Evolutionary conservation across 2,329 filamentous ascomycete species (phyloP).

Genomic region (Fusarium musae): DNA sequence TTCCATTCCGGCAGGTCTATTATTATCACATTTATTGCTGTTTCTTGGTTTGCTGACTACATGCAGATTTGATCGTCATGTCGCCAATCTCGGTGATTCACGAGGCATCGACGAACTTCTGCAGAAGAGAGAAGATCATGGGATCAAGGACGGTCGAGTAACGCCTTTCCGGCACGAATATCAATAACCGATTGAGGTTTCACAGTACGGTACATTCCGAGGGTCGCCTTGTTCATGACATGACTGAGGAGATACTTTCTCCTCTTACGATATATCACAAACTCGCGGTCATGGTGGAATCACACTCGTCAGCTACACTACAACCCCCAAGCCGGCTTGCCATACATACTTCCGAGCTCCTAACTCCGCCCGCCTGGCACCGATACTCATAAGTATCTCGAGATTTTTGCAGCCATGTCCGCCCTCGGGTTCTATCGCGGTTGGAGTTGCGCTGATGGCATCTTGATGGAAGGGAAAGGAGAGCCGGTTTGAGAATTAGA

Average conservation of each 20-base stretch:
- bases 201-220: constrained; percentile 14
- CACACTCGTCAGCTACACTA: constrained; percentile 26
- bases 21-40: constrained; percentile 1
- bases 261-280: constrained; percentile 20
- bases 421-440: constrained; percentile 30
- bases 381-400: constrained; percentile 7
- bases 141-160: background rate
- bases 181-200: constrained; percentile 19
- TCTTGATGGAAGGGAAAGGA: constrained; percentile 1
- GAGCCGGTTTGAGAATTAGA: constrained; percentile 1
- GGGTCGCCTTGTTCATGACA: background rate
- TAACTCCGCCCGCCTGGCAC: constrained; percentile 14
- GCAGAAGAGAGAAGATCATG: background rate
- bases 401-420: constrained; percentile 33
- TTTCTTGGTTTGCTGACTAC: constrained; percentile 6
- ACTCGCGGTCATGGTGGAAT: constrained; percentile 1
- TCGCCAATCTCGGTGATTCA: constrained; percentile 8
- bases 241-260: background rate
- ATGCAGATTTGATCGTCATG: constrained; percentile 14
- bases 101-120: background rate
- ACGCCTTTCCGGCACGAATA: constrained; percentile 4
- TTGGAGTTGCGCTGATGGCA: constrained; percentile 27
- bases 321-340: constrained; percentile 1
- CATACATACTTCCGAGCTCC: constrained; percentile 12
- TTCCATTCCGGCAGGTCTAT: constrained; percentile 17